These are phyloP conservation scores for Daldinia childiae DNA, from an alignment of 495 filamentous ascomycete species.

Conservation along the genomic window DNA sequence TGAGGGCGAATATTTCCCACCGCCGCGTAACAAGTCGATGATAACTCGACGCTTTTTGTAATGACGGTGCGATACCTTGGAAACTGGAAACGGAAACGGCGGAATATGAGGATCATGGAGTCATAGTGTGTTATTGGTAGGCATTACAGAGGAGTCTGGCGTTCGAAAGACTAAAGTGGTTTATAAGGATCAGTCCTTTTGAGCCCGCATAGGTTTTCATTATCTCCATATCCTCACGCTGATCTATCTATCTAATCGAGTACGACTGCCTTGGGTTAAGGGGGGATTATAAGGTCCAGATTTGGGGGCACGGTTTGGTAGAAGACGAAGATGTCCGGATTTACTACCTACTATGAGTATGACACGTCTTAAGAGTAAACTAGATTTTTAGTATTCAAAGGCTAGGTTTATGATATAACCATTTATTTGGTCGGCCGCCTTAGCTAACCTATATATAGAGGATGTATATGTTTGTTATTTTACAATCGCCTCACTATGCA, in stretches of 20 bases:
- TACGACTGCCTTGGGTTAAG: slow-evolving; percentile 15
- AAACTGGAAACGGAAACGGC: slow-evolving; percentile 41
- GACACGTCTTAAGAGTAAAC: slow-evolving; percentile 9
- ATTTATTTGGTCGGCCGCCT: background rate
- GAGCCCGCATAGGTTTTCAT: slow-evolving; percentile 26
- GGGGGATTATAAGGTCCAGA: slow-evolving; percentile 27
- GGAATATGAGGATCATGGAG: slow-evolving; percentile 24
- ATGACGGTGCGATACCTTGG: slow-evolving; percentile 39
- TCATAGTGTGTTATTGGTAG: slow-evolving; percentile 20
- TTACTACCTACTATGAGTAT: slow-evolving; percentile 2
- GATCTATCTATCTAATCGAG: slow-evolving; percentile 16
- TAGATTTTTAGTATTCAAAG: slow-evolving; percentile 10
- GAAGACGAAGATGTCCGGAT: slow-evolving; percentile 29
- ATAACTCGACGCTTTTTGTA: slow-evolving; percentile 18
- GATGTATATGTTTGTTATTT: background rate
- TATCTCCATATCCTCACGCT: slow-evolving; percentile 16
- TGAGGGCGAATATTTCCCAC: slow-evolving; percentile 60
- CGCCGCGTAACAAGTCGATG: slow-evolving; percentile 39
- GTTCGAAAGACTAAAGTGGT: slow-evolving; percentile 44
- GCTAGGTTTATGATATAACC: background rate
- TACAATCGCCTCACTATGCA: background rate
- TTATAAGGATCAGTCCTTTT: slow-evolving; percentile 36
- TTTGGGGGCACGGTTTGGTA: slow-evolving; percentile 12
- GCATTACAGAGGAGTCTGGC: slow-evolving; percentile 48
- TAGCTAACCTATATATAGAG: background rate